These are phyloP conservation scores for Boeremia exigua DNA, from an alignment of 2,329 filamentous ascomycete genomes.

Conservation along the genomic window DNA sequence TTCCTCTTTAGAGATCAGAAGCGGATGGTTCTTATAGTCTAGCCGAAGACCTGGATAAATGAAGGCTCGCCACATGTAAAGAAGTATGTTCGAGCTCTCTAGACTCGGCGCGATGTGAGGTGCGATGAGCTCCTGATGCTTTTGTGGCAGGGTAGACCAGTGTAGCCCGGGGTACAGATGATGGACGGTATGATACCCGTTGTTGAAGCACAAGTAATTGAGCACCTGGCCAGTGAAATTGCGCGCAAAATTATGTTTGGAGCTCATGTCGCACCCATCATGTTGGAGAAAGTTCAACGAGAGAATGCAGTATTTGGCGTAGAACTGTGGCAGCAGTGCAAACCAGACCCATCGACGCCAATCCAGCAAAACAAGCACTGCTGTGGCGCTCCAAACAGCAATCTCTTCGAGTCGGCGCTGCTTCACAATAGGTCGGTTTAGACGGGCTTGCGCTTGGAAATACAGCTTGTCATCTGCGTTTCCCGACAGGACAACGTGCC, in stretches of 20 bases:
- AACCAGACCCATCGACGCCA: conserved; percentile 4
- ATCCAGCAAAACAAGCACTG: background rate
- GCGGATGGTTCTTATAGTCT: background rate
- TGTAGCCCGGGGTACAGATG: background rate
- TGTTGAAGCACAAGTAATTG: conserved; percentile 4
- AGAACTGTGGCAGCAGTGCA: conserved; percentile 2
- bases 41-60: conserved; percentile 3
- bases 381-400: background rate
- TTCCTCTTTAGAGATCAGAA: background rate
- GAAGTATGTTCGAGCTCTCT: background rate
- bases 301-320: conserved; percentile 3
- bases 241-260: conserved; percentile 1
- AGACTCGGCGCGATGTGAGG: background rate
- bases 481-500: conserved; percentile 3
- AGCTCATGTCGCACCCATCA: conserved; percentile 3
- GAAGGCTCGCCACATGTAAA: background rate
- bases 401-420: background rate
- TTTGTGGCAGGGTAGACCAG: background rate
- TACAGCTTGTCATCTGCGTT: conserved; percentile 3
- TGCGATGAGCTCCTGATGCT: conserved; percentile 2
- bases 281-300: conserved; percentile 4
- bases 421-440: conserved; percentile 3
- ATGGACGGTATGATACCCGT: conserved; percentile 2
- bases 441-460: background rate
- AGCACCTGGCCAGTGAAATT: background rate